Base-by-base conservation (phyloP, 441 rosid species). In the Gossypium gossypioides region DNA sequence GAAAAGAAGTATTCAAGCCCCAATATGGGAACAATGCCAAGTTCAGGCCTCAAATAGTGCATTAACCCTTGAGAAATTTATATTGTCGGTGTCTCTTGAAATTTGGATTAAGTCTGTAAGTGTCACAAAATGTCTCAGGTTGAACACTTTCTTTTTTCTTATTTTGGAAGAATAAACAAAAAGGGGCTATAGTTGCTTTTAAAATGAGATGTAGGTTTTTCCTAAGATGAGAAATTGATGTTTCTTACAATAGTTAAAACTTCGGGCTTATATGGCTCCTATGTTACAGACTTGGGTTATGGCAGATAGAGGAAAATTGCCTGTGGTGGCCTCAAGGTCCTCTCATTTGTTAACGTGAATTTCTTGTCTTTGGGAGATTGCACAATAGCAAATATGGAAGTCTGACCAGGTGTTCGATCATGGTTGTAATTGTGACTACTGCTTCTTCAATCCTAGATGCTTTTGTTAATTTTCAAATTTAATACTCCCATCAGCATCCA, bases 291-390 rank as follows among this genome's bases (percentile, higher is more conserved):
- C 15, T 29, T 29, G 19, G 44, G 21, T 60, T 34, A 32, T 62
- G 67, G 67, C 67, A 34, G 67, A 32, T 62, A 66, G 40, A 66
- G 70, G 55, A 44, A 66, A 22, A n/a, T 68, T 27, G 44, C 59
- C 4, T 25, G 16, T 68, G 71, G 44, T 66, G 58, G 42, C 57
- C 42, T 67, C 71, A 48, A 67, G 42, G 58, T 48, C 42, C 71
- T 67, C 71, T 67, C 71, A 67, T 48, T 25, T 67, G 71, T 7
- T 67, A 67, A 48, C n/a, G 21, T 25, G 58, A 67, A 25, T 50
- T 46, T 66, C 56, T 66, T 67, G 42, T 67, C 57, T 67, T 67
- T 67, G 71, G 71, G 42, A 67, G 71, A 67, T 48, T 67, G 40
- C 57, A n/a, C 24, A n/a, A 24, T 67, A 48, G 71, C 40, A 67